These are phyloP conservation scores for Leccinellum luteum DNA, from an alignment of 768 basidiomycete species.

Conservation along the genomic window DNA sequence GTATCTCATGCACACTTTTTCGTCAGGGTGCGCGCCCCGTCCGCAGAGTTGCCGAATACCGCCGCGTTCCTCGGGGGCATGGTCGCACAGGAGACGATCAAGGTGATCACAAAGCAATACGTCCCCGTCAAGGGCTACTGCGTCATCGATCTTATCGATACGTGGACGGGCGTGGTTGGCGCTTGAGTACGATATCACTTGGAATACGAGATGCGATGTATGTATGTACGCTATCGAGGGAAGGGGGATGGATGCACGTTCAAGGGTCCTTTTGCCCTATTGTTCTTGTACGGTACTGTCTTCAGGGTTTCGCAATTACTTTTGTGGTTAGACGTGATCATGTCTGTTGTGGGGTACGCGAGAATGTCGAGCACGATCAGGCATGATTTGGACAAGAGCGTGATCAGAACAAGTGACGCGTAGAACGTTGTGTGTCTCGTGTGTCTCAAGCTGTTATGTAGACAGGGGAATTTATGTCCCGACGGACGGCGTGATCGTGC, in stretches of 20 bases:
- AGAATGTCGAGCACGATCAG: neutral
- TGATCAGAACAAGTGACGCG: slow-evolving; percentile 1
- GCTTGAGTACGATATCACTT: slow-evolving; percentile 9
- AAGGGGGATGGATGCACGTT: neutral
- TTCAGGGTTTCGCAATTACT: neutral
- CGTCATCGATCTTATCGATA: slow-evolving; percentile 79
- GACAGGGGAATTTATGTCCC: too few relatives aligned
- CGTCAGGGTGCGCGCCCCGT: slow-evolving; percentile 70
- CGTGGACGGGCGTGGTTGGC: slow-evolving; percentile 62
- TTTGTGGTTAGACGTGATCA: slow-evolving; percentile 4
- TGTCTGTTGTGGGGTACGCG: slow-evolving; percentile 9
- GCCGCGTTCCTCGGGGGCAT: slow-evolving; percentile 92
- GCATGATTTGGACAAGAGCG: neutral
- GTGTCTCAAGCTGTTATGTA: slow-evolving; percentile 10
- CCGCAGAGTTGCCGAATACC: slow-evolving; percentile 86
- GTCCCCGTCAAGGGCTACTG: slow-evolving; percentile 85
- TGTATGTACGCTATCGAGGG: neutral
- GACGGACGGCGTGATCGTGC: neutral
- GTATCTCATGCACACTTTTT: neutral
- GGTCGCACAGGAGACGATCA: slow-evolving; percentile 95
- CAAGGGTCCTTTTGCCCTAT: neutral
- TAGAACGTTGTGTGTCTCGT: too few relatives aligned
- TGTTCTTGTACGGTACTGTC: neutral
- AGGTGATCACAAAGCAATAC: slow-evolving; percentile 95
- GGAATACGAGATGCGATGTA: neutral